Evolutionary conservation across 2,329 filamentous ascomycete genomes (phyloP).

Genomic region (Corinectria fuckeliana): DNA sequence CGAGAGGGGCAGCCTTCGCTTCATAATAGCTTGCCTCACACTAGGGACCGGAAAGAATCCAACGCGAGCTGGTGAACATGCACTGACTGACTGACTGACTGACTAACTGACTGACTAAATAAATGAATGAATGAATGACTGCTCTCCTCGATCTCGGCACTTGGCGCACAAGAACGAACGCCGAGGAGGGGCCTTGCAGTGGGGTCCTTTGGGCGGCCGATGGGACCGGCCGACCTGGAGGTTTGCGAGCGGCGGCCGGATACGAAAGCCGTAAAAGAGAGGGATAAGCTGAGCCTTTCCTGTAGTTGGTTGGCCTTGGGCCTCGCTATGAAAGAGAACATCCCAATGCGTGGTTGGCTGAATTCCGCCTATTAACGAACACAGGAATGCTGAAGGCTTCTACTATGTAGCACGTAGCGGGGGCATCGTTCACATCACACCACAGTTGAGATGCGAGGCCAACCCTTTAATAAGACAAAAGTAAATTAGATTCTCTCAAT

Average conservation of each 20-base stretch:
- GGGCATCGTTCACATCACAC: background rate
- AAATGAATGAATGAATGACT: too few species aligned
- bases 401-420: too few species aligned
- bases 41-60: background rate
- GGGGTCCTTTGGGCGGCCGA: slow-evolving; percentile 6
- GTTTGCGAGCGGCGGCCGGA: slow-evolving; percentile 3
- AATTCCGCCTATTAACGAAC: background rate
- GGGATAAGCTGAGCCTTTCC: too few species aligned
- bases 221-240: slow-evolving; percentile 26
- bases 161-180: too few species aligned
- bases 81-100: background rate
- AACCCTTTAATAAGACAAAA: background rate
- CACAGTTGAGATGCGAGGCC: background rate
- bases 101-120: too few species aligned
- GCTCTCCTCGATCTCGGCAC: too few species aligned
- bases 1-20: background rate
- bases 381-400: background rate
- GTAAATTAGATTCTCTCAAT: too few species aligned
- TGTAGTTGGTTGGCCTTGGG: too few species aligned
- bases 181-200: slow-evolving; percentile 19
- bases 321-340: too few species aligned
- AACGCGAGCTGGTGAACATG: background rate
- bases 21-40: background rate
- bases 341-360: too few species aligned
- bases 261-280: background rate